Base-by-base conservation (phyloP, 2,329 filamentous ascomycete genomes). In the Botrytis pseudocinerea region DNA sequence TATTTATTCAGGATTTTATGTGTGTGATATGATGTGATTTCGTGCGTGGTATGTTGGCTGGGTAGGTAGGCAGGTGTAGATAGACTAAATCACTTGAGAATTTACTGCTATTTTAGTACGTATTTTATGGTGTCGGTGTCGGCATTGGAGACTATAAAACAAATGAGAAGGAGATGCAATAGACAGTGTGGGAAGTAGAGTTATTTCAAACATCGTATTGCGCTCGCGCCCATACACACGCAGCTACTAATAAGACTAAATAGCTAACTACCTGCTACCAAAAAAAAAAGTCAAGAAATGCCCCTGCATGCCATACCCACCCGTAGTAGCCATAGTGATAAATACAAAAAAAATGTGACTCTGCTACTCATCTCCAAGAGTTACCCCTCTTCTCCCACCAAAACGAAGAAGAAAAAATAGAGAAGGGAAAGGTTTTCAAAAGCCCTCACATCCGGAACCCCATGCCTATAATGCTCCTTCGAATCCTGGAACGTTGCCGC, bases 401-500 rank as follows among this genome's bases (percentile, higher is more conserved):
- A 18, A 57, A 18, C 3, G 42, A 32, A 44, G 12, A 44, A 44
- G 42, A 10, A 32, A 57, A 18, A 54, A 54, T 9, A 51, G 25
- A 54, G 59, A 60, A 25, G 1, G 6, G 25, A 62, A 62, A 16
- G 7, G 16, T n/a, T 20, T 42, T 32, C 48, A 57, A 25, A 46
- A 66, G 14, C 7, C 9, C 18, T 18, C 4, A 42, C n/a, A n/a
- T 18, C 7, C 20, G 7, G 16, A 68, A 57, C 22, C 14, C 16
- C 54, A 16, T 32, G 6, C 22, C n/a, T 69, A 69, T 48, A 57
- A 18, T 25, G 48, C 38, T 5, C 75, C 76, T 16, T 79, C 76
- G 62, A 78, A 78, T 7, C 74, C 75, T 70, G 69, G 64, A 18
- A 72, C 72, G 40, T 69, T 69, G 3, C 76, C 75, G n/a, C 77